Evolutionary conservation across 2,329 filamentous ascomycete species (phyloP), one percentile per base, ranked within the genome.

Genomic region (Alternaria sp.): DNA sequence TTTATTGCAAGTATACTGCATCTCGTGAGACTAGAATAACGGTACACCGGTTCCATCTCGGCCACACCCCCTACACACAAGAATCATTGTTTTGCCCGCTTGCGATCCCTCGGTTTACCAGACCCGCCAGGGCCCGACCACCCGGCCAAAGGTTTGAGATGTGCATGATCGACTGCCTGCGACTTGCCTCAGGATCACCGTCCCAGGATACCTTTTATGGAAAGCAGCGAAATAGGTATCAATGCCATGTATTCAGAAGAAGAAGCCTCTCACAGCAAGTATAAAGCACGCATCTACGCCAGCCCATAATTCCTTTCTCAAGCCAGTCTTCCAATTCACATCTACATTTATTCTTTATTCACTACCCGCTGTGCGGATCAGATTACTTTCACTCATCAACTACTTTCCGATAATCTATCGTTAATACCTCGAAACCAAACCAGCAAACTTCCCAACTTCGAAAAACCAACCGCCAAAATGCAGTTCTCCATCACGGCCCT

Each of bases 361-460:
- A 47, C 61, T 59, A 40, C 55, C 66, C 66, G 61, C 66, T 68
- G 66, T 57, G 66, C 66, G 63, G 63, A 46, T 54, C 51, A 65
- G 4, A 6, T 40, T 3, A 40, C 63, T 67, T 67, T 68, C 66
- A 62, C 46, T 60, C n/a, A n/a, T n/a, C n/a, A n/a, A n/a, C n/a
- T n/a, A n/a, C n/a, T n/a, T n/a, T n/a, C n/a, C n/a, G n/a, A n/a
- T n/a, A n/a, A n/a, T n/a, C n/a, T n/a, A n/a, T n/a, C 25, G 2
- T 26, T 26, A 21, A 17, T 25, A 53, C 25, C 15, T 3, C 45
- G 10, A 52, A n/a, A n/a, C n/a, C 58, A 57, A 40, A n/a, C 36
- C 32, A 62, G 28, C 30, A 32, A 32, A 32, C 30, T 32, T 32
- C 30, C 0, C 32, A n/a, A 57, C n/a, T 59, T 47, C 30, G 3